Evolutionary conservation across 176 grass and related monocot species (phyloP).

Genomic region (Oryza glumipatula): DNA sequence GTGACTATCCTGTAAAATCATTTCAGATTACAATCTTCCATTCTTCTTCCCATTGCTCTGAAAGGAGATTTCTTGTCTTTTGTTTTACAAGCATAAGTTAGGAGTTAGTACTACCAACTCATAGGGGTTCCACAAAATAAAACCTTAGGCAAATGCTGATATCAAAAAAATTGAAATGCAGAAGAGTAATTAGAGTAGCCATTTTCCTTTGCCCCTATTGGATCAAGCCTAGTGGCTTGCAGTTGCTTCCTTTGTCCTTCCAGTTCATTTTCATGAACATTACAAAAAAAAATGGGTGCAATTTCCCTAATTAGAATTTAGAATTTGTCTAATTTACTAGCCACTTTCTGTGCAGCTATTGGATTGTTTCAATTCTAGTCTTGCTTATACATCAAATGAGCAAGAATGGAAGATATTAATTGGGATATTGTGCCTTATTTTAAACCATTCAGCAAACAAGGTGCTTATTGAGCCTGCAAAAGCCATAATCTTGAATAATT

Average conservation of each 20-base stretch:
- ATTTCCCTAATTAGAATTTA: slow-evolving; percentile 17
- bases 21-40: not conserved
- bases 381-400: slow-evolving; percentile 43
- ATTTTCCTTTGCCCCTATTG: slow-evolving; percentile 1
- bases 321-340: slow-evolving; percentile 22
- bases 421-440: slow-evolving; percentile 72
- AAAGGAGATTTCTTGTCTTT: slow-evolving; percentile 20
- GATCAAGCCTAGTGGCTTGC: not conserved
- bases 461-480: slow-evolving; percentile 80
- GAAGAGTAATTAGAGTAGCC: slow-evolving; percentile 8
- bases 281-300: slow-evolving; percentile 7
- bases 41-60: not conserved
- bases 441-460: slow-evolving; percentile 67
- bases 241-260: not conserved
- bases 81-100: slow-evolving; percentile 16
- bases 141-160: not conserved
- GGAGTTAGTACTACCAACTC: slow-evolving; percentile 28
- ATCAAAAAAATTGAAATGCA: no score
- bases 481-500: slow-evolving; percentile 64
- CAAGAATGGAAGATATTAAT: slow-evolving; percentile 70
- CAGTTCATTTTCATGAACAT: not conserved
- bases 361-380: slow-evolving; percentile 51
- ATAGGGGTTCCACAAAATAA: not conserved
- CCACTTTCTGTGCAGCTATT: slow-evolving; percentile 61
- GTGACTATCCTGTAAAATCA: not conserved